Percentiles rank a stretch among this genome's conserved stretches.
Evolutionary conservation across 192 early-diverging fungal genomes (phyloP).

Genomic region (Phlyctochytrium bullatum): DNA sequence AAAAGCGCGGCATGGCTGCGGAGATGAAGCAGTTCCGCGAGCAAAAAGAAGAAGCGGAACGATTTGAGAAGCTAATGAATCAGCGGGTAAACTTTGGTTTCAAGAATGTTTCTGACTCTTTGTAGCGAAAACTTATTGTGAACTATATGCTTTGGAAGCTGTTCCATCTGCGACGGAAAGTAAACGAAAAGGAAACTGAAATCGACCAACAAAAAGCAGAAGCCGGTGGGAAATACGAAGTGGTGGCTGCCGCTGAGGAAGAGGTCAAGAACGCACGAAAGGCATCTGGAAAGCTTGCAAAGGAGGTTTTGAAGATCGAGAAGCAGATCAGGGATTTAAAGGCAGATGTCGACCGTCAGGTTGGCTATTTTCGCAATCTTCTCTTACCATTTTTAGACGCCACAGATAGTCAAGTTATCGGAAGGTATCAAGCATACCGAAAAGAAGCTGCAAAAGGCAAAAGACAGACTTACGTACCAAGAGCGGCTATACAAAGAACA

Average conservation of each 20-base stretch:
- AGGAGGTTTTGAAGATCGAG: conserved; percentile 70
- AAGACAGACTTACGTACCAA: conserved; percentile 45
- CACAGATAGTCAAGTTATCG: conserved; percentile 58
- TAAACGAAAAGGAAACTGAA: conserved; percentile 55
- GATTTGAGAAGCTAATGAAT: conserved; percentile 63
- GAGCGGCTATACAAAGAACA: not conserved
- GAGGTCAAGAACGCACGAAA: conserved; percentile 60
- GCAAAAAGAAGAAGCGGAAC: conserved; percentile 88
- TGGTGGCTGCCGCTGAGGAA: conserved; percentile 41
- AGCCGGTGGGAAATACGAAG: conserved; percentile 27
- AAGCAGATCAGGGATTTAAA: conserved; percentile 69
- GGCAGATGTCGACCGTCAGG: conserved; percentile 68
- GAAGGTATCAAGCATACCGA: conserved; percentile 72
- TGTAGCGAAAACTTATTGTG: conserved; percentile 59
- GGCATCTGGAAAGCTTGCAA: conserved; percentile 70
- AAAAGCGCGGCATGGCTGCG: conserved; percentile 79
- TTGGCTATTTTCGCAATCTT: not conserved
- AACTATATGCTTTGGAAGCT: conserved; percentile 86
- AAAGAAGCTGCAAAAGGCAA: conserved; percentile 63
- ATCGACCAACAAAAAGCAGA: conserved; percentile 51
- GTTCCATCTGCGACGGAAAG: conserved; percentile 79
- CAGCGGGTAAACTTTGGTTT: conserved; percentile 48
- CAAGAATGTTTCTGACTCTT: not conserved
- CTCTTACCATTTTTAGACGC: conserved; percentile 45
- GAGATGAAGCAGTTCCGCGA: conserved; percentile 93